phyloP scores from a whole-genome alignment of 345 rosid genomes.

The Salix exigua region DNA sequence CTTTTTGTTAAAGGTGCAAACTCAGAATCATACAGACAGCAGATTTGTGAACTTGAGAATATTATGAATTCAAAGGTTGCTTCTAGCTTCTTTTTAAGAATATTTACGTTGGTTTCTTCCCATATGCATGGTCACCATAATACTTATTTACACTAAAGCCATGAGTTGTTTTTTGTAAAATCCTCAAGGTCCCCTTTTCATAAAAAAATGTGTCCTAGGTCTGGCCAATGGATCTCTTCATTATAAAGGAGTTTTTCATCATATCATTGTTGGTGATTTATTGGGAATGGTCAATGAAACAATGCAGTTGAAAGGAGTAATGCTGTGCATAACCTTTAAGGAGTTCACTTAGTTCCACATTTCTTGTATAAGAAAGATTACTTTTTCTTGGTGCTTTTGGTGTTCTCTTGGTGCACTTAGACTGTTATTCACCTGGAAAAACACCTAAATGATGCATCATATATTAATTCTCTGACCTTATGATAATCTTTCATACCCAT shows the following conservation, averaged over 20 bases:
- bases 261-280: background rate
- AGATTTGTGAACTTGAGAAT: slow-evolving; percentile 60
- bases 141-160: background rate
- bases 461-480: background rate
- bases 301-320: background rate
- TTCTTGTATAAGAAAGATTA: background rate
- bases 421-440: background rate
- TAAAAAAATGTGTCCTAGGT: background rate
- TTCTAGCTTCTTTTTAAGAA: slow-evolving; percentile 12
- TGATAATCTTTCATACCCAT: background rate
- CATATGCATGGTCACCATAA: background rate
- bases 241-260: background rate
- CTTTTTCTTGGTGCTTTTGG: background rate
- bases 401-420: background rate
- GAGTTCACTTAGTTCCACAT: too few relatives aligned
- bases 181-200: background rate
- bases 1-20: slow-evolving; percentile 37
- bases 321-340: background rate
- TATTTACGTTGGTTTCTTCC: background rate
- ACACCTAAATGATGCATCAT: background rate
- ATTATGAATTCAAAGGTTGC: slow-evolving; percentile 80
- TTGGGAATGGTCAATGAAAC: background rate
- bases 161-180: background rate
- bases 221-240: background rate
- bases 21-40: slow-evolving; percentile 39